These are phyloP conservation scores for Aureobasidium sp. DNA, from an alignment of 2,329 filamentous ascomycete genomes.

Conservation along the genomic window DNA sequence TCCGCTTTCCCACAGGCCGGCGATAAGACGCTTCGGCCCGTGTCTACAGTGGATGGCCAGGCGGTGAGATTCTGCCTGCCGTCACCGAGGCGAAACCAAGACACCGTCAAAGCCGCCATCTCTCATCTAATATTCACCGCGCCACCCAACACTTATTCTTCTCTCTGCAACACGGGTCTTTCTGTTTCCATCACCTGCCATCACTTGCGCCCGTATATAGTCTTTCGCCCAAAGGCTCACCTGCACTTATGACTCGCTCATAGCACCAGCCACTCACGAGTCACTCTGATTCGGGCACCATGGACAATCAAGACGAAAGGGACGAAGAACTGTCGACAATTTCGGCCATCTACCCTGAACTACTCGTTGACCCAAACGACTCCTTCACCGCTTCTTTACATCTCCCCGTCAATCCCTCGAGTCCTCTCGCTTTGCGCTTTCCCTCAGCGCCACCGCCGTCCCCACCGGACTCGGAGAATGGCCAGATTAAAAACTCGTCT, in stretches of 20 bases:
- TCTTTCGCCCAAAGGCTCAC: neutral
- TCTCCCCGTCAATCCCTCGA: constrained; percentile 48
- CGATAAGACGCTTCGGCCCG: constrained; percentile 1
- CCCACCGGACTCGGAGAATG: constrained; percentile 35
- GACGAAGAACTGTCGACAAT: constrained; percentile 54
- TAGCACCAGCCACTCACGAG: constrained; percentile 1
- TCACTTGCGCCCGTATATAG: neutral
- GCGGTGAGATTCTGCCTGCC: constrained; percentile 7
- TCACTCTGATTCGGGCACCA: neutral
- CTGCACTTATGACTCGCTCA: constrained; percentile 4
- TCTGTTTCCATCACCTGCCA: neutral
- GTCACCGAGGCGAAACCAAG: constrained; percentile 11
- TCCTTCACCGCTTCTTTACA: constrained; percentile 48
- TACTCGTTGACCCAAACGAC: constrained; percentile 41
- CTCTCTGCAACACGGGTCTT: neutral
- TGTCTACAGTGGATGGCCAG: neutral
- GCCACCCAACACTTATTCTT: neutral
- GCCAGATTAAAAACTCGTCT: constrained; percentile 3
- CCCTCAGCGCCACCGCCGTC: constrained; percentile 28
- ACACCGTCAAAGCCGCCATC: neutral
- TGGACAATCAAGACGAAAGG: constrained; percentile 47
- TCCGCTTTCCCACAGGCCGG: neutral
- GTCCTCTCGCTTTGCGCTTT: constrained; percentile 43
- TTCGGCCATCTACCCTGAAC: constrained; percentile 56
- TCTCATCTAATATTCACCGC: neutral